A percentile compares a stretch with the other conserved stretches of the same genome.
Evolutionary conservation across 2,329 filamentous ascomycete species (phyloP).

Genomic region (Beauveria sp.): DNA sequence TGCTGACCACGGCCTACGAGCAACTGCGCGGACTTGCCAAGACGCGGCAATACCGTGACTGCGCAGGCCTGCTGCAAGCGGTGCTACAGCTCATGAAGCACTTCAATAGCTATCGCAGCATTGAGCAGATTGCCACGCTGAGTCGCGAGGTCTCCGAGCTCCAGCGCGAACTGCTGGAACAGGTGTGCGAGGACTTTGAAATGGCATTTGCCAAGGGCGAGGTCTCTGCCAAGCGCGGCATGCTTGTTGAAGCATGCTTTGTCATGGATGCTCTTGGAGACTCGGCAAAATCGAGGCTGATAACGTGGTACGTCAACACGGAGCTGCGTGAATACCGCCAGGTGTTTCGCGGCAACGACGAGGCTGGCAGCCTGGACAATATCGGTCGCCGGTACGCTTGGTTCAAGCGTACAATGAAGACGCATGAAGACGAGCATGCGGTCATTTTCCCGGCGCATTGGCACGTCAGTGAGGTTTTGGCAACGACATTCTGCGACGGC

Average conservation of each 20-base stretch:
- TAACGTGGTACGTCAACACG: slow-evolving; percentile 98
- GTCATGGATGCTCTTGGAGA: slow-evolving; percentile 95
- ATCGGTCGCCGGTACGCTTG: slow-evolving; percentile 91
- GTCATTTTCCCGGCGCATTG: slow-evolving; percentile 79
- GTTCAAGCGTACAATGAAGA: slow-evolving; percentile 94
- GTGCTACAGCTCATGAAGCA: slow-evolving; percentile 97
- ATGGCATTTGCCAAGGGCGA: slow-evolving; percentile 87
- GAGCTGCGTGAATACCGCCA: slow-evolving; percentile 92
- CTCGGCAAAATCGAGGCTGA: slow-evolving; percentile 68
- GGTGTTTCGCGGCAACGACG: slow-evolving; percentile 92
- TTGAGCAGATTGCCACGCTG: slow-evolving; percentile 92
- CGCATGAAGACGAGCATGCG: slow-evolving; percentile 88
- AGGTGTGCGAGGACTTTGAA: slow-evolving; percentile 99
- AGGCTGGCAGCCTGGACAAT: slow-evolving; percentile 93
- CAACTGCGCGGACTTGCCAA: slow-evolving; percentile 79
- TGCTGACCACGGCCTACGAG: slow-evolving; percentile 98
- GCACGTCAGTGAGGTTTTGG: slow-evolving; percentile 84
- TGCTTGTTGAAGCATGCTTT: slow-evolving; percentile 77
- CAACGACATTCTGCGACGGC: slow-evolving; percentile 89
- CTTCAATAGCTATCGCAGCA: slow-evolving; percentile 96
- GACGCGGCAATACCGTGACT: slow-evolving; percentile 87
- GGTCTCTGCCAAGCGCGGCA: slow-evolving; percentile 58
- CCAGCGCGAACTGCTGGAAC: slow-evolving; percentile 85
- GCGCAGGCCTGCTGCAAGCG: slow-evolving; percentile 85
- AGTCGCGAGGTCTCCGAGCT: slow-evolving; percentile 90